These are phyloP conservation scores for Podaxis sp. DNA, from an alignment of 768 basidiomycete species.

Conservation along the genomic window DNA sequence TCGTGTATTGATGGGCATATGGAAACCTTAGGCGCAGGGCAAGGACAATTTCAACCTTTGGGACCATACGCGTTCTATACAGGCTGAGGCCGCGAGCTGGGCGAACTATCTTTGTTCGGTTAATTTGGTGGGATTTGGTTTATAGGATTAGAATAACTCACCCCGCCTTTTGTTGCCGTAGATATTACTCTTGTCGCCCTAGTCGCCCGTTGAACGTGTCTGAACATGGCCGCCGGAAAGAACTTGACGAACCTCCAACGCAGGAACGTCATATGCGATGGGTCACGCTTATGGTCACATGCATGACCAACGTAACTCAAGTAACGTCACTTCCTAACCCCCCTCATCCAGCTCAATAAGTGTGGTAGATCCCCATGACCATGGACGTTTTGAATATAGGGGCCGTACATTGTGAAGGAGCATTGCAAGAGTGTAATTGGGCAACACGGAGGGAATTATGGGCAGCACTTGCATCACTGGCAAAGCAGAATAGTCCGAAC, in stretches of 20 bases:
- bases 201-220: not conserved
- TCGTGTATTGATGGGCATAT: not conserved
- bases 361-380: too few species aligned
- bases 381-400: too few species aligned
- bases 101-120: not conserved
- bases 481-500: constrained; percentile 19
- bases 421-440: too few species aligned
- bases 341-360: too few species aligned
- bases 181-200: not conserved
- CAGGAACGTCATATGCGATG: too few species aligned
- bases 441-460: too few species aligned
- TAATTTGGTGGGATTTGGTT: not conserved
- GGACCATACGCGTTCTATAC: not conserved
- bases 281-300: too few species aligned
- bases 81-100: not conserved
- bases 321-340: too few species aligned
- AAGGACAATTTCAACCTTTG: not conserved
- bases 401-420: too few species aligned
- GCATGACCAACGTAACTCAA: too few species aligned
- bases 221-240: not conserved
- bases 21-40: not conserved
- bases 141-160: not conserved
- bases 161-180: not conserved
- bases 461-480: too few species aligned
- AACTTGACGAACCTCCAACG: too few species aligned